Conservation (phyloP, 2,329 filamentous ascomycete genomes). For the Fusarium nematophilum region DNA sequence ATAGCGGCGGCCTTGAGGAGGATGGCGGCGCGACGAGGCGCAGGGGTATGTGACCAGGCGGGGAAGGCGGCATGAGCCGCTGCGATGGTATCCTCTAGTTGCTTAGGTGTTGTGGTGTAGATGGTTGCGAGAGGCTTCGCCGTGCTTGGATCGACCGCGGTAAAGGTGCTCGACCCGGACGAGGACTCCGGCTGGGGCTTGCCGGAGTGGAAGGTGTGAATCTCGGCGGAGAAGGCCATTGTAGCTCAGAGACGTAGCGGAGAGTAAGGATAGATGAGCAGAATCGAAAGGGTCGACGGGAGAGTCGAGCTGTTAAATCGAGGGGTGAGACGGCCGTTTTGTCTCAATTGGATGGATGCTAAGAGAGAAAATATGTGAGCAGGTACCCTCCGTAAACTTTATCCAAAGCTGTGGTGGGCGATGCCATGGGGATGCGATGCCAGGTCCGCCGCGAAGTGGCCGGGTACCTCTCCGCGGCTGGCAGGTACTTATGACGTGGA, state of each 20-base stretch:
- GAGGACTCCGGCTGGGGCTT: constrained; percentile 68
- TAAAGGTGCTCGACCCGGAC: constrained; percentile 71
- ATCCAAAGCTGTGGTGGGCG: background rate
- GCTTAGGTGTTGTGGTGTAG: constrained; percentile 72
- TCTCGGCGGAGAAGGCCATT: constrained; percentile 53
- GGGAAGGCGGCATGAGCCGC: constrained; percentile 79
- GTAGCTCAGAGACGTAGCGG: constrained; percentile 18
- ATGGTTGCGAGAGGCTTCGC: constrained; percentile 76
- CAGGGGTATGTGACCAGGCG: constrained; percentile 79
- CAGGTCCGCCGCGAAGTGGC: constrained; percentile 14
- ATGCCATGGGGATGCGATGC: too few relatives aligned
- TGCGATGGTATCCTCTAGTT: constrained; percentile 78
- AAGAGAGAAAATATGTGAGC: background rate
- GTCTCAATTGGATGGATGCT: constrained; percentile 3
- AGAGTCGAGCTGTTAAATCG: background rate
- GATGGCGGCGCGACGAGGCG: constrained; percentile 80
- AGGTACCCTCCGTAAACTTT: background rate
- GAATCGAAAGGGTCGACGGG: background rate
- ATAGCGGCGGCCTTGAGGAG: constrained; percentile 80
- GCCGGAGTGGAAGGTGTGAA: constrained; percentile 81
- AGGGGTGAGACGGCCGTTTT: background rate
- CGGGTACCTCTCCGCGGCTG: constrained; percentile 27
- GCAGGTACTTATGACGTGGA: constrained; percentile 17
- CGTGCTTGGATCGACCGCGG: constrained; percentile 80
- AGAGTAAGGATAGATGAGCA: background rate